A percentile compares a stretch with the other conserved stretches of the same genome.
These are phyloP conservation scores for Chionographis japonica DNA, from an alignment of 106 monocot genomes.

Conservation along the genomic window DNA sequence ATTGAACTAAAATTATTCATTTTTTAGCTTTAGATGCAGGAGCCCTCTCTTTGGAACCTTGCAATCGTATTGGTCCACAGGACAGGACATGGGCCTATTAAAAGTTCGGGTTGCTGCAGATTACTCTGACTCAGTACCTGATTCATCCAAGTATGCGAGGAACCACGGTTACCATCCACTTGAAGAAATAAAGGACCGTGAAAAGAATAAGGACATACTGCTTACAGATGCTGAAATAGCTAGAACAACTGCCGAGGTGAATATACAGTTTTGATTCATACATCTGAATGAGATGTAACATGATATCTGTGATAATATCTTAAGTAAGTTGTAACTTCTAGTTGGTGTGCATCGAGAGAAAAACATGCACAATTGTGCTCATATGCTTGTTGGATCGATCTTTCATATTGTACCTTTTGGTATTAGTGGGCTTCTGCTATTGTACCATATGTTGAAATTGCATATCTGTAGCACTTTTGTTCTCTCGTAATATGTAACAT, in stretches of 20 bases:
- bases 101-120: slow-evolving; percentile 74
- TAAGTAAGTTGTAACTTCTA: neutral
- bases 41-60: slow-evolving; percentile 32
- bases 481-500: too few relatives aligned
- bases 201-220: slow-evolving; percentile 35
- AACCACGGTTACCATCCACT: slow-evolving; percentile 70
- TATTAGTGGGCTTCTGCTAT: too few relatives aligned
- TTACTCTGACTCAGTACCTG: slow-evolving; percentile 61
- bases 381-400: too few relatives aligned
- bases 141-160: slow-evolving; percentile 42
- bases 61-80: slow-evolving; percentile 26
- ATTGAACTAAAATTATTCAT: neutral
- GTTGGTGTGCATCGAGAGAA: neutral
- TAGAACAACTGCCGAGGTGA: slow-evolving; percentile 73
- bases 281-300: neutral
- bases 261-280: neutral
- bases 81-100: slow-evolving; percentile 24
- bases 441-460: too few relatives aligned
- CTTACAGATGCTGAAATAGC: slow-evolving; percentile 80
- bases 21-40: slow-evolving; percentile 47
- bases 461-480: too few relatives aligned
- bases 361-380: too few relatives aligned
- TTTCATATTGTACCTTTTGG: too few relatives aligned
- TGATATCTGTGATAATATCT: neutral
- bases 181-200: slow-evolving; percentile 63